Base-by-base conservation (phyloP, 139 green algal species). In the Tetraselmis chui region DNA sequence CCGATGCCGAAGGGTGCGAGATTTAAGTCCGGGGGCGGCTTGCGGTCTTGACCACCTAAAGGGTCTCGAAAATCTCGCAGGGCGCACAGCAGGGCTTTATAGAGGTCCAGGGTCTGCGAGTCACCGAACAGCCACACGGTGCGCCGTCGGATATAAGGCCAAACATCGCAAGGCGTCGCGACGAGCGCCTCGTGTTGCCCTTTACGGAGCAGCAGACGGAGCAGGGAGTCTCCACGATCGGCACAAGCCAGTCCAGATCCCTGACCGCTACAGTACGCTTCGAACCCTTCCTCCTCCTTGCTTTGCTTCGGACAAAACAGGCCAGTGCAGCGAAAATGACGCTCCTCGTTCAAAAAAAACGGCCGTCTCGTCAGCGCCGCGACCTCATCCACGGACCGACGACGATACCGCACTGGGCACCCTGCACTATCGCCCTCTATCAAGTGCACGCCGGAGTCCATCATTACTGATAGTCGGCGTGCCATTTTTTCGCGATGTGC, bases 61-160 rank as follows among this genome's bases (percentile, higher is more conserved):
- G 30, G 79, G 79, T 76, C 32, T 27, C 32, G 74, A 45, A 82
- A 77, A 28, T 76, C 45, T 1, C 75, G 75, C 23, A 82, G 25
- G 1, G 30, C 27, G 32, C 79, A 82, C n/a, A 76, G 79, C 45
- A 58, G 1, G 26, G 45, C 79, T 27, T 45, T 76, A 23, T 75
- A 75, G 32, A 82, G 75, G 32, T 82, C 79, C 31, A 76, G 79
- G 18, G 79, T 82, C 79, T 82, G 79, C 27, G 79, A 82, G 45
- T 82, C 79, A 0, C 79, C 79, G 79, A n/a, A 76, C 23, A 82
- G 31, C 29, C 28, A 82, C 24, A 76, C 28, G 25, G 79, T 82
- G 79, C 79, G 79, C 25, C 79, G 45, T 1, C 2, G 1, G n/a
- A 82, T n/a, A 18, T 76, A 1, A 32, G 32, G 32, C 79, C 79